phyloP scores from a whole-genome alignment of 2,329 filamentous ascomycete genomes.

The Penicillium hordei region DNA sequence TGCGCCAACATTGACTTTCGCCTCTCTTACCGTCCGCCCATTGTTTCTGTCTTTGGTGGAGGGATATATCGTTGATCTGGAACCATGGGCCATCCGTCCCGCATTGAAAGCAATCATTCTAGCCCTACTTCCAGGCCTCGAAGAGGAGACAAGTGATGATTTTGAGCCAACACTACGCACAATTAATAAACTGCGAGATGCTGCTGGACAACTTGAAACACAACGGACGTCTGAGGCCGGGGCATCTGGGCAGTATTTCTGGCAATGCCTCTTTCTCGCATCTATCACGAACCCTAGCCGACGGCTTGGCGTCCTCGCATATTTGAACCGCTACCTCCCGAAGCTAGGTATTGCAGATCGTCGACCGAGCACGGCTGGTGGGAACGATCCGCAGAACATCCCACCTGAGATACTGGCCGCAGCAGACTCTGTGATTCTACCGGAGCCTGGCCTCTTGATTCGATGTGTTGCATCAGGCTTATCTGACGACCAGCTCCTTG shows the following conservation, averaged over 20 bases:
- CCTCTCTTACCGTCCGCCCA: slow-evolving; percentile 84
- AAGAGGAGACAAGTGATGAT: slow-evolving; percentile 96
- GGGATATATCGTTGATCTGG: slow-evolving; percentile 70
- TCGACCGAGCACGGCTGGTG: slow-evolving; percentile 31
- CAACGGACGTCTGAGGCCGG: slow-evolving; percentile 51
- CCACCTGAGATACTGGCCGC: slow-evolving; percentile 35
- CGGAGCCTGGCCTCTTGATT: slow-evolving; percentile 86
- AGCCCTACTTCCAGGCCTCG: slow-evolving; percentile 83
- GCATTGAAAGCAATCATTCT: slow-evolving; percentile 88
- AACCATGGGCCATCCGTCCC: slow-evolving; percentile 71
- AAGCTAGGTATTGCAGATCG: slow-evolving; percentile 56
- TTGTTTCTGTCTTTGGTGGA: slow-evolving; percentile 83
- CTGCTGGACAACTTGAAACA: slow-evolving; percentile 55
- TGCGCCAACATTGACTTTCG: slow-evolving; percentile 86
- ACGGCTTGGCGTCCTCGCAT: slow-evolving; percentile 82
- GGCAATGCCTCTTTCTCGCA: slow-evolving; percentile 95
- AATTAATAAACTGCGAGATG: slow-evolving; percentile 72
- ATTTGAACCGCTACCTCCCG: slow-evolving; percentile 76
- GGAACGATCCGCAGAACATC: slow-evolving; percentile 28
- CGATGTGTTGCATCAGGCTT: slow-evolving; percentile 91
- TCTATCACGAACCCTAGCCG: slow-evolving; percentile 85
- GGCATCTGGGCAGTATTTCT: slow-evolving; percentile 83
- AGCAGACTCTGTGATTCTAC: slow-evolving; percentile 56
- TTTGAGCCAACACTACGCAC: slow-evolving; percentile 84
- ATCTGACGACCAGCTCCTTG: slow-evolving; percentile 80